Evolutionary conservation across 805 yeast species (phyloP).

Genomic region (Saccharomycopsis sp.): DNA sequence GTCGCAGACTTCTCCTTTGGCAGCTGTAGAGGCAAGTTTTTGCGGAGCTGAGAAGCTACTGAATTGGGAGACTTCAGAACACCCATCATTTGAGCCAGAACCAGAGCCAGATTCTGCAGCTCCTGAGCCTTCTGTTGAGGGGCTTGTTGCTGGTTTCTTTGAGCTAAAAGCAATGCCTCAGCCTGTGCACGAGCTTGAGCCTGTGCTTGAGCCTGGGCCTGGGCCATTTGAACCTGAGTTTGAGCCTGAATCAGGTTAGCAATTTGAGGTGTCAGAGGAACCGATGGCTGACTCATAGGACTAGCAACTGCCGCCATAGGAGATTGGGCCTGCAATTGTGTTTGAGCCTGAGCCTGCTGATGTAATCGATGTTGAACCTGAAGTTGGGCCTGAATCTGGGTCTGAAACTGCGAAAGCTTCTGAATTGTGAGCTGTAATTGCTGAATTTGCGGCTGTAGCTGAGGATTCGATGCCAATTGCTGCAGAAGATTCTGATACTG

Average conservation of each 20-base stretch:
- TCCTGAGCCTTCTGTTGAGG: conserved; percentile 18
- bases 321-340: neutral
- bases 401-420: neutral
- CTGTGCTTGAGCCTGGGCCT: neutral
- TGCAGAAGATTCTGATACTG: conserved; percentile 18
- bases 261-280: neutral
- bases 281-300: neutral
- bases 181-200: neutral
- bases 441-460: conserved; percentile 16
- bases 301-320: neutral
- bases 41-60: neutral
- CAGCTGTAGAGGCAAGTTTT: neutral
- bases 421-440: conserved; percentile 1
- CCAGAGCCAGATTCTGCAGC: conserved; percentile 22
- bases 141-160: conserved; percentile 9
- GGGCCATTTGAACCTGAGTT: neutral
- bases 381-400: conserved; percentile 1
- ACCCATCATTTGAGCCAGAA: neutral
- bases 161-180: neutral
- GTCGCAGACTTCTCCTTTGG: neutral
- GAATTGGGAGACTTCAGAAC: neutral
- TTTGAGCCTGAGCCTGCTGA: neutral
- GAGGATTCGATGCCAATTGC: conserved; percentile 20
- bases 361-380: neutral
- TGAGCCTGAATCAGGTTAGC: neutral